Percentiles rank a stretch among this genome's conserved stretches.
Conservation (phyloP, 2,329 filamentous ascomycete genomes). For the Endothia cerciana region DNA sequence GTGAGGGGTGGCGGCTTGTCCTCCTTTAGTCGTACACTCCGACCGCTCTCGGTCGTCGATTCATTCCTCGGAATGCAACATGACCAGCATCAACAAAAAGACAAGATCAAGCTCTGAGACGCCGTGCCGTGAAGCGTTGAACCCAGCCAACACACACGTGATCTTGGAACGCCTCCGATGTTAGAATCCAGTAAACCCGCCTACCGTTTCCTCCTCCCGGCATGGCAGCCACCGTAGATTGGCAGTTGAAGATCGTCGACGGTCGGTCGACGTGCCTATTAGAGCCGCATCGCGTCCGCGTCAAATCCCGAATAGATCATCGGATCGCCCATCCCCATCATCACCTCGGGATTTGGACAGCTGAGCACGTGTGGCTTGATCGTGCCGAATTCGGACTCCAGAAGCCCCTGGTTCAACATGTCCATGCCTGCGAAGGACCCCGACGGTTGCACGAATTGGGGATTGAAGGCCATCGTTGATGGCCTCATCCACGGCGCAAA, state of each 20-base stretch:
- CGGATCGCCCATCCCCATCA: conserved; percentile 61
- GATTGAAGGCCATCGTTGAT: conserved; percentile 39
- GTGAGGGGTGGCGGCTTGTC: neutral
- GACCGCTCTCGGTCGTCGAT: neutral
- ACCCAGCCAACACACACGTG: neutral
- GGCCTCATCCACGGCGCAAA: conserved; percentile 26
- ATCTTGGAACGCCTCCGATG: conserved; percentile 3
- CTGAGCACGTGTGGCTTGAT: conserved; percentile 61
- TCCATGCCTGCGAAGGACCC: conserved; percentile 47
- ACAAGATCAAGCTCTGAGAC: conserved; percentile 1
- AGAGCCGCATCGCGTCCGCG: conserved; percentile 48
- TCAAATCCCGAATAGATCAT: conserved; percentile 62
- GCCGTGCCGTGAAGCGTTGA: conserved; percentile 16
- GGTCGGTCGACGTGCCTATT: conserved; percentile 22
- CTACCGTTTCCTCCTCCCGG: neutral
- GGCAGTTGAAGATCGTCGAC: neutral
- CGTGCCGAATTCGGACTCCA: conserved; percentile 57
- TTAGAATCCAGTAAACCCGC: neutral
- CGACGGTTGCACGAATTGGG: conserved; percentile 48
- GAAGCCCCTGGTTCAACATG: conserved; percentile 53
- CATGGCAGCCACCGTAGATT: conserved; percentile 1
- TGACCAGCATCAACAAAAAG: neutral
- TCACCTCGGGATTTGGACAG: conserved; percentile 56
- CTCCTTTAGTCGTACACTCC: conserved; percentile 1
- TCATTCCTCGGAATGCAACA: neutral